Evolutionary conservation across 2,329 filamentous ascomycete genomes (phyloP).

Genomic region (Fusarium virguliforme): DNA sequence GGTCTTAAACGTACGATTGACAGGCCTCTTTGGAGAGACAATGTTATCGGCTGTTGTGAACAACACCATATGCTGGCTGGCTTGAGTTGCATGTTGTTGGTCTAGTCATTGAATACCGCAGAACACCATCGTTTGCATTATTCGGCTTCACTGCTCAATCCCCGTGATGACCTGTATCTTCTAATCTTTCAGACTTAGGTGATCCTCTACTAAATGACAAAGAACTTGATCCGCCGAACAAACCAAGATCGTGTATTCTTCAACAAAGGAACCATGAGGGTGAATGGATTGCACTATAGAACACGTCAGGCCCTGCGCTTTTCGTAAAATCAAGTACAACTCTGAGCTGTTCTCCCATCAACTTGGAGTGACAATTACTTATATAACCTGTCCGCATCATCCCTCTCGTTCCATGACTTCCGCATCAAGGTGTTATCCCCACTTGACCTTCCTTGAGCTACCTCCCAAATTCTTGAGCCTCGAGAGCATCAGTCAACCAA

Average conservation of each 20-base stretch:
- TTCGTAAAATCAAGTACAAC: background rate
- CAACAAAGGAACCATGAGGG: background rate
- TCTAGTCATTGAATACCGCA: background rate
- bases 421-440: background rate
- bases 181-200: too few relatives aligned
- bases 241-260: background rate
- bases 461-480: background rate
- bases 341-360: background rate
- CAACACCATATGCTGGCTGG: background rate
- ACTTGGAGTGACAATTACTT: too few relatives aligned
- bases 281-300: background rate
- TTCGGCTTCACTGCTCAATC: too few relatives aligned
- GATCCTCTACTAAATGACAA: background rate
- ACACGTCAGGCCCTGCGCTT: background rate
- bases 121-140: background rate
- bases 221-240: background rate
- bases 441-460: background rate
- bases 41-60: background rate
- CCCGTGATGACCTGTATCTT: too few relatives aligned
- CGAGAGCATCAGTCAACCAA: background rate
- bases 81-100: too few relatives aligned
- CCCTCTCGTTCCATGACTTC: background rate
- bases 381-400: background rate
- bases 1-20: background rate
- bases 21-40: background rate